Evolutionary conservation across 2,329 filamentous ascomycete species (phyloP).

Genomic region (Diaporthe destruens): DNA sequence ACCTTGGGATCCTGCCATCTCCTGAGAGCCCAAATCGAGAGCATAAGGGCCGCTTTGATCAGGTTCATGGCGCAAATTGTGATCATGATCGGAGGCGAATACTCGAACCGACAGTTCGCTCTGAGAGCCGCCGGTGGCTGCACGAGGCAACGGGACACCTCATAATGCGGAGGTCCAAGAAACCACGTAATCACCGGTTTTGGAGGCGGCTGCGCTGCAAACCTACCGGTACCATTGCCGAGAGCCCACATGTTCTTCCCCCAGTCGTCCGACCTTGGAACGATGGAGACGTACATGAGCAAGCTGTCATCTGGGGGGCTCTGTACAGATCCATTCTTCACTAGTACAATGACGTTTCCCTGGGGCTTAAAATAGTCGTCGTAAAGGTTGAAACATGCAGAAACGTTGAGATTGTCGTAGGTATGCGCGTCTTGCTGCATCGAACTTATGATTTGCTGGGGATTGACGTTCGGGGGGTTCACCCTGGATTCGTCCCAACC

Average conservation of each 20-base stretch:
- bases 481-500: not conserved
- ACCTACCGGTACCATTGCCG: not conserved
- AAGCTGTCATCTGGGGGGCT: not conserved
- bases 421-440: constrained; percentile 6
- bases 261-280: constrained; percentile 3
- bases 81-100: not conserved
- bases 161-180: not conserved
- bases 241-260: constrained; percentile 1
- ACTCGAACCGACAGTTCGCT: not conserved
- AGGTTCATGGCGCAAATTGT: not conserved
- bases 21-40: not conserved
- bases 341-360: not conserved
- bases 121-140: not conserved
- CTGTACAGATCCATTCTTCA: not conserved
- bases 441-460: not conserved
- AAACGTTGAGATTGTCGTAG: not conserved
- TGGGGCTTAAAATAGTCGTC: not conserved
- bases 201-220: not conserved
- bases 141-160: not conserved
- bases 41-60: constrained; percentile 1
- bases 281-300: constrained; percentile 4
- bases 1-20: constrained; percentile 2
- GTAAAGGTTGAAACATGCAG: constrained; percentile 4
- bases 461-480: not conserved
- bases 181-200: not conserved